These are phyloP conservation scores for Angomonas ambiguus DNA, from an alignment of 208 protist species.

Conservation along the genomic window DNA sequence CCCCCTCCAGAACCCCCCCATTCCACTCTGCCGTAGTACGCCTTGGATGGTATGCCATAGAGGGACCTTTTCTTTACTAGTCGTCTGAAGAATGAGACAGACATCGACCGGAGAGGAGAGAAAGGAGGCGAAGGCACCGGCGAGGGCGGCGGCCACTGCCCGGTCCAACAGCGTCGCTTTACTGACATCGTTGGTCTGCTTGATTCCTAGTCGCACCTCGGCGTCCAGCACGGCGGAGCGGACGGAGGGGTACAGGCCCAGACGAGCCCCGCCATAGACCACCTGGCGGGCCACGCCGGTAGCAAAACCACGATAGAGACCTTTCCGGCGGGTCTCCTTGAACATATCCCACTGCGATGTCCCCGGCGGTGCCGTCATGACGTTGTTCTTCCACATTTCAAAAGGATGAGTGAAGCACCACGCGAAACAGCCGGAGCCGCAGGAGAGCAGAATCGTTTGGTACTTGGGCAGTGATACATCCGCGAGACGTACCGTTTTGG, in stretches of 20 bases:
- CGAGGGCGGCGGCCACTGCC: slow-evolving; percentile 62
- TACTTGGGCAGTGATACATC: not conserved
- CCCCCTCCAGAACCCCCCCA: slow-evolving; percentile 82
- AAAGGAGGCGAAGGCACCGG: slow-evolving; percentile 79
- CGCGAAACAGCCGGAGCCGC: slow-evolving; percentile 77
- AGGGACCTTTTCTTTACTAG: slow-evolving; percentile 57
- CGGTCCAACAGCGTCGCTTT: slow-evolving; percentile 63
- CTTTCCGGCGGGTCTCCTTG: slow-evolving; percentile 41
- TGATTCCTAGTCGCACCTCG: slow-evolving; percentile 37
- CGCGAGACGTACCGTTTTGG: not conserved
- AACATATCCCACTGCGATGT: slow-evolving; percentile 45
- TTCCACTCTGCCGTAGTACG: slow-evolving; percentile 48
- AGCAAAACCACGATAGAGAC: slow-evolving; percentile 80
- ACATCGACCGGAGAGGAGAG: slow-evolving; percentile 88
- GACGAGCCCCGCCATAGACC: slow-evolving; percentile 85
- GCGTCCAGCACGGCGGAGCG: slow-evolving; percentile 63
- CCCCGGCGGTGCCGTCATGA: slow-evolving; percentile 67
- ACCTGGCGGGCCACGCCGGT: slow-evolving; percentile 82
- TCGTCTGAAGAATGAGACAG: slow-evolving; percentile 89
- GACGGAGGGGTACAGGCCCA: slow-evolving; percentile 89
- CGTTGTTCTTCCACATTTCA: slow-evolving; percentile 93
- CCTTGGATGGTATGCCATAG: slow-evolving; percentile 29
- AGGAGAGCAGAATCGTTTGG: slow-evolving; percentile 71
- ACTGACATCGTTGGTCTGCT: slow-evolving; percentile 34
- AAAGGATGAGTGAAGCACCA: slow-evolving; percentile 92